Conservation (phyloP, 139 green algal species). For the Desmodesmus armatus region DNA sequence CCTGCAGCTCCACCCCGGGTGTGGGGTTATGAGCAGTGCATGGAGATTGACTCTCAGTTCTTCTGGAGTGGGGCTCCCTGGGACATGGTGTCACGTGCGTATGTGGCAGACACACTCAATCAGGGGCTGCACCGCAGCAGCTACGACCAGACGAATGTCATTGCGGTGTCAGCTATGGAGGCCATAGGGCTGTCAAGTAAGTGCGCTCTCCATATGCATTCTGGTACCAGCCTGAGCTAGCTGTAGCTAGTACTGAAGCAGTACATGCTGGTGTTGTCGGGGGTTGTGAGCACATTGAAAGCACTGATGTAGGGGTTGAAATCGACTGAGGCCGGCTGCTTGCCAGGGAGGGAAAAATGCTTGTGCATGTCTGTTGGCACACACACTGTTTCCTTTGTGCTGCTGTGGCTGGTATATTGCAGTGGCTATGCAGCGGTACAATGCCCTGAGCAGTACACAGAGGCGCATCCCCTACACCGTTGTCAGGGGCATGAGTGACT, state of each 20-base stretch:
- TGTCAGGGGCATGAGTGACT: slow-evolving; percentile 61
- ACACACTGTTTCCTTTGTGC: neutral
- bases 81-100: slow-evolving; percentile 56
- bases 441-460: slow-evolving; percentile 46
- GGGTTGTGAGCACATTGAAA: neutral
- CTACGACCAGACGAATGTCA: slow-evolving; percentile 43
- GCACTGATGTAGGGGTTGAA: neutral
- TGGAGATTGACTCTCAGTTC: slow-evolving; percentile 48
- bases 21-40: slow-evolving; percentile 67
- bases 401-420: neutral
- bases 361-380: neutral
- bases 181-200: slow-evolving; percentile 53
- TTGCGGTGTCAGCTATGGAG: slow-evolving; percentile 70
- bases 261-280: neutral
- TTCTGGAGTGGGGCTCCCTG: slow-evolving; percentile 50
- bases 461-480: slow-evolving; percentile 60
- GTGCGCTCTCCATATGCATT: neutral
- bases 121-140: slow-evolving; percentile 1
- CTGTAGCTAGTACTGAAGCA: neutral
- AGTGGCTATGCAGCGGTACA: slow-evolving; percentile 53
- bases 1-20: slow-evolving; percentile 23
- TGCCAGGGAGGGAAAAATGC: neutral
- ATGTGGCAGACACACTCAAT: slow-evolving; percentile 61
- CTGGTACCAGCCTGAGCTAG: neutral
- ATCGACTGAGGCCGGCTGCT: neutral